Conservation (phyloP, 148 eudicot genomes). For the Pouteria glomerata region DNA sequence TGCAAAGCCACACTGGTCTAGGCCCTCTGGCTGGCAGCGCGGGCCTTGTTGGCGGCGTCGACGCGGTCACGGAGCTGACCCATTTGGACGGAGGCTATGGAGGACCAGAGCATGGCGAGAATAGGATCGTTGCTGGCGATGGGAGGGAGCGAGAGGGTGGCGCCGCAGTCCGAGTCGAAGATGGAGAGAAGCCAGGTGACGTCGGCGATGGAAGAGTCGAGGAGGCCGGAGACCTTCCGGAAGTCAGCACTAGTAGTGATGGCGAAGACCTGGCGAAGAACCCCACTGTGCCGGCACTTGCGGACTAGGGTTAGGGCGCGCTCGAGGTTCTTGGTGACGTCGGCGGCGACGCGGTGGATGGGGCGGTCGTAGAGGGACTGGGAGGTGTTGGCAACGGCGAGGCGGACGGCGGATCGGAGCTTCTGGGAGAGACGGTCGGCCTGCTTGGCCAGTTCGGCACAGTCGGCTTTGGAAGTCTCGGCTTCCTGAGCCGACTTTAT, state of each 20-base stretch:
- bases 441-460: slow-evolving; percentile 46
- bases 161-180: slow-evolving; percentile 32
- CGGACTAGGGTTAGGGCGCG: slow-evolving; percentile 55
- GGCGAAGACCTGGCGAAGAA: slow-evolving; percentile 51
- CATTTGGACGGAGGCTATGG: slow-evolving; percentile 50
- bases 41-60: slow-evolving; percentile 47
- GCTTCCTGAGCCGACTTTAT: slow-evolving; percentile 56
- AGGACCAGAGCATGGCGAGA: slow-evolving; percentile 75
- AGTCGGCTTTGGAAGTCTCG: slow-evolving; percentile 54
- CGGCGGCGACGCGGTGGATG: slow-evolving; percentile 51
- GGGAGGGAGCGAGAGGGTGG: slow-evolving; percentile 47
- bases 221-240: slow-evolving; percentile 44
- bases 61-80: slow-evolving; percentile 39
- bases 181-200: slow-evolving; percentile 56
- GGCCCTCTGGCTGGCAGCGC: slow-evolving; percentile 40
- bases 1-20: no score
- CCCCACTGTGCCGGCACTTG: slow-evolving; percentile 47
- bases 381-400: slow-evolving; percentile 31
- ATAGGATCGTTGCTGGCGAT: slow-evolving; percentile 61
- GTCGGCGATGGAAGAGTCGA: slow-evolving; percentile 60
- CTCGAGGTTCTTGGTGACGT: slow-evolving; percentile 47
- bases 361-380: slow-evolving; percentile 68
- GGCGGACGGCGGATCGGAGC: slow-evolving; percentile 56
- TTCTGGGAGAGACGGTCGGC: slow-evolving; percentile 52
- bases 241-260: slow-evolving; percentile 70